These are phyloP conservation scores for Ophiocordyceps unilateralis DNA, from an alignment of 2,329 filamentous ascomycete genomes.

Conservation along the genomic window DNA sequence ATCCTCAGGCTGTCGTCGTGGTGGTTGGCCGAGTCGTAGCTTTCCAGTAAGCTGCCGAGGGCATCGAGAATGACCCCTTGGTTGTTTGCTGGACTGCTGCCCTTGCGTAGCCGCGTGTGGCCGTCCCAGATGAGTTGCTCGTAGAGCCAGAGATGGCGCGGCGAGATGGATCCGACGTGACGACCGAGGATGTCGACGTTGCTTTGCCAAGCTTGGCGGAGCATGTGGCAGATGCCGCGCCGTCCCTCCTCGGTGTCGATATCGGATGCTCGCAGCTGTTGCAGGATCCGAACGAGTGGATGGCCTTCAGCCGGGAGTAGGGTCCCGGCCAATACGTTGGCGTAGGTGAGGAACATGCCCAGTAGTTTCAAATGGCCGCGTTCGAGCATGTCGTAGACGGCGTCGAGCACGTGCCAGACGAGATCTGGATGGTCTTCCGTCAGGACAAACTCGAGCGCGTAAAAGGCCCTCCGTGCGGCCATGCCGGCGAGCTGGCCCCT, in stretches of 20 bases:
- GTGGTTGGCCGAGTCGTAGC: slow-evolving; percentile 1
- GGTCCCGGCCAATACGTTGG: slow-evolving; percentile 10
- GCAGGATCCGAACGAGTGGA: slow-evolving; percentile 15
- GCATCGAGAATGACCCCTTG: slow-evolving; percentile 14
- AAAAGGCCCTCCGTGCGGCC: slow-evolving; percentile 18
- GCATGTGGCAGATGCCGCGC: slow-evolving; percentile 13
- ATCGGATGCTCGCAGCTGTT: slow-evolving; percentile 14
- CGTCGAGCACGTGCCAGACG: slow-evolving; percentile 20
- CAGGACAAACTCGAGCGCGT: slow-evolving; percentile 18
- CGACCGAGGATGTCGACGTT: slow-evolving; percentile 17
- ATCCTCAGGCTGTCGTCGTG: slow-evolving; percentile 9
- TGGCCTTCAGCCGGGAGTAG: slow-evolving; percentile 13
- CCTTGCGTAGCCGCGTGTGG: slow-evolving; percentile 15
- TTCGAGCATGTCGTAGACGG: slow-evolving; percentile 20
- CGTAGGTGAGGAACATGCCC: slow-evolving; percentile 16
- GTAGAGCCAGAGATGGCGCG: slow-evolving; percentile 18
- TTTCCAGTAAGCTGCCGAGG: slow-evolving; percentile 10
- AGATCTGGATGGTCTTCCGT: slow-evolving; percentile 19
- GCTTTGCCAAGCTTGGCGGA: slow-evolving; percentile 19
- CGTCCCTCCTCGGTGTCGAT: slow-evolving; percentile 14
- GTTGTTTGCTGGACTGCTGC: slow-evolving; percentile 12
- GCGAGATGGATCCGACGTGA: slow-evolving; percentile 12
- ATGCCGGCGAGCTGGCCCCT: slow-evolving; percentile 18
- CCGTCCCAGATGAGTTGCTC: slow-evolving; percentile 22
- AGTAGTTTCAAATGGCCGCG: slow-evolving; percentile 17